Evolutionary conservation across 495 filamentous ascomycete genomes (phyloP), one percentile per base, ranked within the genome.

Genomic region (Massariosphaeria phaeospora): DNA sequence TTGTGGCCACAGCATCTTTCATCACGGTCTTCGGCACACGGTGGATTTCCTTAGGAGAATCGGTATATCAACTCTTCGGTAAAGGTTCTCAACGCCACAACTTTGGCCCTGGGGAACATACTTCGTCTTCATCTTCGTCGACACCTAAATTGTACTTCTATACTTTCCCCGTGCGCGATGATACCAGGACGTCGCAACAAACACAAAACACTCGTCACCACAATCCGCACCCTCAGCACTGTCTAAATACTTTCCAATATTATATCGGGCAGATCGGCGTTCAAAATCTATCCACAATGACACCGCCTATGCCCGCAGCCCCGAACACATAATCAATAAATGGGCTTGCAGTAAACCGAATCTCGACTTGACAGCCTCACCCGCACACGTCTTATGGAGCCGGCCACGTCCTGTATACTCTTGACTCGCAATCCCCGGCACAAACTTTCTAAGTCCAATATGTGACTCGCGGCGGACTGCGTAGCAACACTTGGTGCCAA

Each of bases 91-190:
- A 47, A 47, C 48, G 44, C 54, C 38, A 52, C 53, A 34, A 48
- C 40, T 42, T 45, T 48, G 29, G 48, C 38, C 49, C 51, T 27
- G 24, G 36, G 42, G 44, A 46, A 39, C 50, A 48, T 52, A 53
- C 45, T 54, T 53, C 59, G 59, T 57, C 59, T 58, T n/a, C 59
- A 36, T 61, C 58, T 61, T 26, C 41, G 51, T 61, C 59, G 59
- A 54, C 59, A 62, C 43, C 59, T 42, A 63, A 63, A 63, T 63
- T 63, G 61, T 63, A 63, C 61, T 63, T 52, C 61, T 63, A 63
- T 51, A 56, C 40, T 27, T 59, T 46, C 51, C 34, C 48, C 41
- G 47, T 53, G 51, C 53, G 59, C 42, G 25, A 55, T 54, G 48
- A 50, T 31, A 42, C 41, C 27, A 27, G 55, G 49, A 54, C 55